phyloP scores from a whole-genome alignment of 345 rosid genomes.

The Lepidium aucheri region DNA sequence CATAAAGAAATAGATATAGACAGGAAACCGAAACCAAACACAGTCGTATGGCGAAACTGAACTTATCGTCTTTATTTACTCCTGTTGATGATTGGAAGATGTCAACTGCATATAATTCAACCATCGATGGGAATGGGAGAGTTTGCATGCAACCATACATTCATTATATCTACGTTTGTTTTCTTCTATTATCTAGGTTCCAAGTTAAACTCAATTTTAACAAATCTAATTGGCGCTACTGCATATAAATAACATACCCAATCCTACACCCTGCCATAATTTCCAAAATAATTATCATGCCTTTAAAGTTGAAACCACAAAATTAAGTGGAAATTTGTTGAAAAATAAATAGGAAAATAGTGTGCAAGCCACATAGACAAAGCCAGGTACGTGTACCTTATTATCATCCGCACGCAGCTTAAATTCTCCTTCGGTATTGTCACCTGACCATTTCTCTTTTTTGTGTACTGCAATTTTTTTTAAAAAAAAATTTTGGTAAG shows the following conservation, averaged over 20 bases:
- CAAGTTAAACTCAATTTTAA: not conserved
- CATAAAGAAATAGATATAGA: not conserved
- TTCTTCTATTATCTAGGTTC: not conserved
- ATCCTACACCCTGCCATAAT: not conserved
- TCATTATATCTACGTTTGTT: not conserved
- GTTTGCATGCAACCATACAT: constrained; percentile 20
- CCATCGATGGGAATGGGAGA: constrained; percentile 9
- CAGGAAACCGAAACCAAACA: constrained; percentile 13
- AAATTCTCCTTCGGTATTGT: constrained; percentile 5
- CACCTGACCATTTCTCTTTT: not conserved
- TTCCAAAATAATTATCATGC: not conserved
- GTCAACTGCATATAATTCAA: constrained; percentile 5
- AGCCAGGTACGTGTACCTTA: constrained; percentile 7
- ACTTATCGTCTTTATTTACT: not conserved
- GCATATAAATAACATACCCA: not conserved
- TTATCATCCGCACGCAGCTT: constrained; percentile 1
- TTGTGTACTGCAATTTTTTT: no score
- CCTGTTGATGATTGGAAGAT: not conserved
- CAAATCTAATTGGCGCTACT: not conserved
- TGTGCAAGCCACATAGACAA: not conserved
- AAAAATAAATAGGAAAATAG: not conserved
- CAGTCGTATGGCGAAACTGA: not conserved
- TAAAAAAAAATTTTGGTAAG: no score
- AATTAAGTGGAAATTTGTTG: not conserved
- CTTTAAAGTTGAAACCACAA: not conserved